Conservation (phyloP, 306 rosid species). For the Trifolium pratense region DNA sequence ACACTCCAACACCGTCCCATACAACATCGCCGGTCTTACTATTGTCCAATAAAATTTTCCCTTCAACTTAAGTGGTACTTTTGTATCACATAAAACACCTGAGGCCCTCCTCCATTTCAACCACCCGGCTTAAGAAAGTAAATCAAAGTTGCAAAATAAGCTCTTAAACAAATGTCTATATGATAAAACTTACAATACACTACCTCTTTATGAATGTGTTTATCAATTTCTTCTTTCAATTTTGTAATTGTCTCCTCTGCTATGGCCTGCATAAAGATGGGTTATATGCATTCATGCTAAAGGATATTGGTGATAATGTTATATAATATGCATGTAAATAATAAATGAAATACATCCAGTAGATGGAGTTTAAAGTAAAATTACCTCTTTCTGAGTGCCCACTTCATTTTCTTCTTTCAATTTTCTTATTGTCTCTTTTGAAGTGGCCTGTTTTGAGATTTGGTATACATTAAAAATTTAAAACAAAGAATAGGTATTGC, state of each 20-base stretch:
- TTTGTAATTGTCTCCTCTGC: constrained; percentile 48
- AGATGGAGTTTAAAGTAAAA: constrained; percentile 32
- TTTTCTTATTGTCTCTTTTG: constrained; percentile 51
- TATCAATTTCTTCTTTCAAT: constrained; percentile 51
- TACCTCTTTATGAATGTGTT: constrained; percentile 56
- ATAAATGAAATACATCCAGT: not conserved
- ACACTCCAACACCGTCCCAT: too few species aligned
- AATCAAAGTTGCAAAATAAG: constrained; percentile 15
- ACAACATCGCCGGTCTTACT: too few species aligned
- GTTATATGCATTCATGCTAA: constrained; percentile 16
- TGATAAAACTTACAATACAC: constrained; percentile 30
- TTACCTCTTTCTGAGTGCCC: constrained; percentile 57
- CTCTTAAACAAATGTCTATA: constrained; percentile 9
- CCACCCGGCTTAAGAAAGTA: not conserved
- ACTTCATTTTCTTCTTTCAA: constrained; percentile 52
- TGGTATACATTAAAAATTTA: not conserved
- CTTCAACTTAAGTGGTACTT: too few species aligned
- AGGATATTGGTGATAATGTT: constrained; percentile 2
- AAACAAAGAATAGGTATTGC: constrained; percentile 18
- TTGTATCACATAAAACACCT: too few species aligned
- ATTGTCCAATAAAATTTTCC: too few species aligned
- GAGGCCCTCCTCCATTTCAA: too few species aligned
- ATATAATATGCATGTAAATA: constrained; percentile 17
- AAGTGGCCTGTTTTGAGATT: constrained; percentile 38
- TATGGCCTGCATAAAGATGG: constrained; percentile 32